Percentiles rank a stretch among this genome's conserved stretches.
Evolutionary conservation across 805 yeast species (phyloP).

Genomic region (Nakazawaea populi): DNA sequence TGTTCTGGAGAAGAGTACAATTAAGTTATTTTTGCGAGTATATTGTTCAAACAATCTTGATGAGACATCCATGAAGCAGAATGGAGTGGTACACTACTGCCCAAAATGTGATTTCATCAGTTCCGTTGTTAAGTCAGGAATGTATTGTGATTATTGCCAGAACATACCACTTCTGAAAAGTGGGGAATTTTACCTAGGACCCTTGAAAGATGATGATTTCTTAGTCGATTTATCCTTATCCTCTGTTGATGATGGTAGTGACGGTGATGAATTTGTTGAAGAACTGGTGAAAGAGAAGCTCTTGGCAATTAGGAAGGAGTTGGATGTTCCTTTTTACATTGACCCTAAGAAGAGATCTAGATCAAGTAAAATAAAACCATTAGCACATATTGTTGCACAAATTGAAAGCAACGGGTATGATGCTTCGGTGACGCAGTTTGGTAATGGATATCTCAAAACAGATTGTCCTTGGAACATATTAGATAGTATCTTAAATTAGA

Average conservation of each 20-base stretch:
- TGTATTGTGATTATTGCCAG: background rate
- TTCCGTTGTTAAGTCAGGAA: no score
- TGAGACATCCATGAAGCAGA: background rate
- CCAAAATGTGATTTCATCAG: background rate
- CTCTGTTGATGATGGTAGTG: background rate
- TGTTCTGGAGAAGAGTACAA: background rate
- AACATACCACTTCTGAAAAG: background rate
- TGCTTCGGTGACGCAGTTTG: constrained; percentile 3
- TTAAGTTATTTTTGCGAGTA: background rate
- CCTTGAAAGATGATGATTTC: background rate
- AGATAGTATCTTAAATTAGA: background rate
- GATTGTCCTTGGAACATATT: constrained; percentile 3
- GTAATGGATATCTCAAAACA: background rate
- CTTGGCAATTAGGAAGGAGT: background rate
- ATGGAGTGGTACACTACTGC: background rate
- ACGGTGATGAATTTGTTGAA: background rate
- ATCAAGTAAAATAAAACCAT: background rate
- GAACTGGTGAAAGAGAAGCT: background rate
- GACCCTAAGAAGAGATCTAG: background rate
- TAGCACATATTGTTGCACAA: background rate
- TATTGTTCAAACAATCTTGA: background rate
- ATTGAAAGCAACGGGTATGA: background rate
- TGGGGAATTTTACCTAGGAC: background rate
- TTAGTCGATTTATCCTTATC: no score
- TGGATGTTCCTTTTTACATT: constrained; percentile 1